Base-by-base conservation (phyloP, 2,329 filamentous ascomycete genomes). In the Zymoseptoria crescenta region DNA sequence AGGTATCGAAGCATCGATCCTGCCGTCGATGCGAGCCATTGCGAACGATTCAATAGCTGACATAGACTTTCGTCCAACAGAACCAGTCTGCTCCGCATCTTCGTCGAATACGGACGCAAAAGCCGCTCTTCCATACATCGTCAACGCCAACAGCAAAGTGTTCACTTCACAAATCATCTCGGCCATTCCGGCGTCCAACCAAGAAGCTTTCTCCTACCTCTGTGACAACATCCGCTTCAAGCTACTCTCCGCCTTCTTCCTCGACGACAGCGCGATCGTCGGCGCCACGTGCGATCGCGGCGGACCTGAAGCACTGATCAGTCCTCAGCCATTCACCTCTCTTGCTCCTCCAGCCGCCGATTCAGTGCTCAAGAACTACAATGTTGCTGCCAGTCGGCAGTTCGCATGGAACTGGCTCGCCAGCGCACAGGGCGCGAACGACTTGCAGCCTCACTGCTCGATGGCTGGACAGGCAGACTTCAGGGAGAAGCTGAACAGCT, bases 171-270 rank as follows among this genome's bases (percentile, higher is more conserved):
- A 67, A 48, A 49, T 70, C 55, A 57, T 64, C 8, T 56, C 64
- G 41, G 55, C 66, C 10, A 69, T 71, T 60, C 49, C 58, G 20
- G 10, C 54, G n/a, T 52, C 52, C 55, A 62, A 65, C 49, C 62
- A 54, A 9, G 41, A 59, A 0, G 56, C 59, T 28, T 64, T 61
- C 53, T 45, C 54, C 30, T 67, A 69, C 63, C 59, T 70, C 30
- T 71, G 69, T 61, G 49, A 63, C 56, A 65, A 64, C 54, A 59
- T 71, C 49, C 61, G 60, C 30, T 65, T 63, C 55, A 30, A 60
- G 19, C 56, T 61, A 41, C 56, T 71, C 49, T 58, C 65, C 35
- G 54, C 52, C 57, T 68, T 70, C 63, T 50, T 61, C 13, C 56
- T 70, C 52, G 56, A 66, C 55, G 60, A 61, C 49, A 20, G n/a